Percentiles rank a stretch among this genome's conserved stretches.
Evolutionary conservation across 2,329 filamentous ascomycete genomes (phyloP).

Genomic region (Didymella sp.): DNA sequence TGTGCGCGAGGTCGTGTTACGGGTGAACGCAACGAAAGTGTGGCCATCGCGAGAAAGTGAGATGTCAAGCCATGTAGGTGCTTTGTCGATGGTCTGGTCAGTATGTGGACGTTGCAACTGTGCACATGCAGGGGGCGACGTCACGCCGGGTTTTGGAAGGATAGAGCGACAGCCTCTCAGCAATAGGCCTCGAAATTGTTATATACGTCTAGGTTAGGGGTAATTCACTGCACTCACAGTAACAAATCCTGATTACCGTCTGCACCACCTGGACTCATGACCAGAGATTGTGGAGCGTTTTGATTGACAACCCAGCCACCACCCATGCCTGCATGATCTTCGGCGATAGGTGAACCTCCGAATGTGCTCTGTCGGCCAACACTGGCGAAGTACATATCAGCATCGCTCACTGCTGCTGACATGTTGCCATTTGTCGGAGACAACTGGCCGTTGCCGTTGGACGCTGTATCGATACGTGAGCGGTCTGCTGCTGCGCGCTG

Average conservation of each 20-base stretch:
- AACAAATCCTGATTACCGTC: conserved; percentile 44
- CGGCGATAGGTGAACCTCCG: conserved; percentile 44
- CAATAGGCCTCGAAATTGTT: background rate
- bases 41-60: too few species aligned
- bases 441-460: conserved; percentile 34
- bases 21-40: background rate
- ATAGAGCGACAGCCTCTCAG: background rate
- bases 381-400: conserved; percentile 87
- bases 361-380: conserved; percentile 48
- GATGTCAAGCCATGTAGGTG: too few species aligned
- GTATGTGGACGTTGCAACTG: background rate
- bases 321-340: conserved; percentile 37
- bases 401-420: conserved; percentile 77
- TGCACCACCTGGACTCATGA: conserved; percentile 37
- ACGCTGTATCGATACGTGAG: conserved; percentile 35
- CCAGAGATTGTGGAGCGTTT: conserved; percentile 41
- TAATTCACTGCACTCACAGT: conserved; percentile 19
- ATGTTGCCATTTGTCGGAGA: conserved; percentile 56
- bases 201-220: conserved; percentile 1
- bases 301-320: conserved; percentile 49
- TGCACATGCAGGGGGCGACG: background rate
- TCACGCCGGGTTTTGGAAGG: background rate
- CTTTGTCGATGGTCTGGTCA: background rate
- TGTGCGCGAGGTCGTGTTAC: background rate
- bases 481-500: conserved; percentile 44